These are phyloP conservation scores for Acer negundo DNA, from an alignment of 345 rosid genomes.

Conservation along the genomic window DNA sequence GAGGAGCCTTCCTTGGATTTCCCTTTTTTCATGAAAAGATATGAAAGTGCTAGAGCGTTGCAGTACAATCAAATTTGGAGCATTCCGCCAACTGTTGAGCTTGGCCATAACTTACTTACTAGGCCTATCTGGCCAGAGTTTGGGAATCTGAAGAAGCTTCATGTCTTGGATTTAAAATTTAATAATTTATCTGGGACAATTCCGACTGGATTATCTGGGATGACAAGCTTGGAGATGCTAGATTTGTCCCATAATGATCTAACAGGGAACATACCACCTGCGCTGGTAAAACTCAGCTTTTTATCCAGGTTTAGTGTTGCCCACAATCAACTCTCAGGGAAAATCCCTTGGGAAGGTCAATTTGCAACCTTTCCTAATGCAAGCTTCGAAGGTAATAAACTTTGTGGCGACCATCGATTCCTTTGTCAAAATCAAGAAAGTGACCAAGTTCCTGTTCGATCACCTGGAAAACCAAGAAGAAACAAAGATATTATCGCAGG, in stretches of 20 bases:
- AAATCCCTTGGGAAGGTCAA: conserved; percentile 65
- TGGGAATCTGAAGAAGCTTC: conserved; percentile 54
- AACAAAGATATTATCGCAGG: conserved; percentile 43
- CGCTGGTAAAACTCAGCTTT: conserved; percentile 45
- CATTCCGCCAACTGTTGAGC: conserved; percentile 31
- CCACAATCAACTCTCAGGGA: conserved; percentile 53
- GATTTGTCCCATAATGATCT: conserved; percentile 52
- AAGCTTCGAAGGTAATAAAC: conserved; percentile 74
- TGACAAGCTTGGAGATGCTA: conserved; percentile 56
- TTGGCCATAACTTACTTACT: conserved; percentile 20
- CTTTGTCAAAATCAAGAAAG: conserved; percentile 33
- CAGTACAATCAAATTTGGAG: conserved; percentile 60
- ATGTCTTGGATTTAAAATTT: conserved; percentile 45
- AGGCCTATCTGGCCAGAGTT: conserved; percentile 54
- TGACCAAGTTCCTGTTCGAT: conserved; percentile 5
- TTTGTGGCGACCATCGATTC: conserved; percentile 72
- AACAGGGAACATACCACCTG: conserved; percentile 42
- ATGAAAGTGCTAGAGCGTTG: conserved; percentile 49
- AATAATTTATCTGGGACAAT: conserved; percentile 46
- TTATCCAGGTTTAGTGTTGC: conserved; percentile 64
- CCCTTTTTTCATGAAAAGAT: conserved; percentile 58
- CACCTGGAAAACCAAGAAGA: conserved; percentile 31
- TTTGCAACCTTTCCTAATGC: conserved; percentile 75
- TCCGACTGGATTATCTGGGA: conserved; percentile 44
- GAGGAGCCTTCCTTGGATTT: conserved; percentile 61